Percentiles rank a stretch among this genome's conserved stretches.
phyloP scores from a whole-genome alignment of 768 basidiomycete species.

The Trametopsis cervina region DNA sequence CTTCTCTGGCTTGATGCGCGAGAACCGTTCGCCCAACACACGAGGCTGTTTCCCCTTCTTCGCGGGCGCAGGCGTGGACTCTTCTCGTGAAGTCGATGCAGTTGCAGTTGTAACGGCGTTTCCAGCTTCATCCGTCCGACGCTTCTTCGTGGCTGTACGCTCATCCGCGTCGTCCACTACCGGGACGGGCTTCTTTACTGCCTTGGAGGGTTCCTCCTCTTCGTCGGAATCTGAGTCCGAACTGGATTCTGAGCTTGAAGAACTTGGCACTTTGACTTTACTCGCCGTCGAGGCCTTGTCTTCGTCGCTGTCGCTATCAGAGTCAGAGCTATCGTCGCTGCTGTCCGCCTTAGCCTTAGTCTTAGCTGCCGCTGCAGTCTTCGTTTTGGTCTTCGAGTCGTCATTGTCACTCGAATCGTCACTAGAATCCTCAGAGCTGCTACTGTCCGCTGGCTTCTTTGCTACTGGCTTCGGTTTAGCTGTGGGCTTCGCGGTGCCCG shows the following conservation, averaged over 20 bases:
- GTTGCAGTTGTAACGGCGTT: constrained; percentile 41
- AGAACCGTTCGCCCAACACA: constrained; percentile 63
- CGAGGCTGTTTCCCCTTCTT: constrained; percentile 24
- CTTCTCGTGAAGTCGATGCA: constrained; percentile 15
- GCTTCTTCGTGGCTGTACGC: constrained; percentile 48
- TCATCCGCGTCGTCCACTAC: constrained; percentile 9
- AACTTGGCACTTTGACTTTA: constrained; percentile 2
- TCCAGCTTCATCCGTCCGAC: constrained; percentile 45
- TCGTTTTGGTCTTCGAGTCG: background rate
- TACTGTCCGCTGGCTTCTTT: constrained; percentile 7
- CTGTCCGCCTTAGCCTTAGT: constrained; percentile 5
- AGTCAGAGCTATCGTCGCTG: constrained; percentile 4
- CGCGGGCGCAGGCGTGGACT: constrained; percentile 4
- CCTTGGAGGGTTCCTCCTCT: constrained; percentile 20
- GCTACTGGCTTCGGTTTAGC: background rate
- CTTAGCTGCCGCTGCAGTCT: background rate
- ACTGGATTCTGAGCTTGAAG: constrained; percentile 4
- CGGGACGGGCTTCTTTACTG: constrained; percentile 8
- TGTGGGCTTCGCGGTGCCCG: background rate
- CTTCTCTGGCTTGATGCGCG: constrained; percentile 64
- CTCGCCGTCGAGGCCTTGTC: constrained; percentile 1
- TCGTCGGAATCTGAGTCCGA: constrained; percentile 23
- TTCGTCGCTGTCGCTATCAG: constrained; percentile 1
- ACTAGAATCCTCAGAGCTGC: constrained; percentile 3
- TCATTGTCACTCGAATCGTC: constrained; percentile 11